Percentiles rank a stretch among this genome's conserved stretches.
Conservation (phyloP, 2,329 filamentous ascomycete species). For the Emergomyces africanus region DNA sequence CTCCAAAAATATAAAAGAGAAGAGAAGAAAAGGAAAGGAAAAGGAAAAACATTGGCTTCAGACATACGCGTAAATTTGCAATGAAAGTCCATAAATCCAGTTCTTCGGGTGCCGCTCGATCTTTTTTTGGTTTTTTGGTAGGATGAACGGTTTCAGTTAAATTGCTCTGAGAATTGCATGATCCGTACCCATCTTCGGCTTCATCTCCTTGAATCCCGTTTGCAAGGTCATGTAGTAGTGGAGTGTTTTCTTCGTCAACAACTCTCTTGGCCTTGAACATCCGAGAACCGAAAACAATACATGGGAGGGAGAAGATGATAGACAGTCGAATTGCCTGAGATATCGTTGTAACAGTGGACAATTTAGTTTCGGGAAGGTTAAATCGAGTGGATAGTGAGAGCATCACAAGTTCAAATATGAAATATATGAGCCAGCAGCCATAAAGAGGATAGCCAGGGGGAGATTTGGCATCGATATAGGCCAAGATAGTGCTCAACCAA, state of each 20-base stretch:
- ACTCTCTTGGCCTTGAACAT: conserved; percentile 2
- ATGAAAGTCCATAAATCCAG: background rate
- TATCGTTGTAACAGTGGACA: conserved; percentile 11
- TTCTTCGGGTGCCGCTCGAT: background rate
- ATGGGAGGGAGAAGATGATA: conserved; percentile 10
- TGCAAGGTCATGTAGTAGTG: conserved; percentile 11
- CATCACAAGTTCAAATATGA: conserved; percentile 43
- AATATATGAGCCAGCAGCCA: conserved; percentile 48
- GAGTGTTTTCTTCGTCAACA: conserved; percentile 13
- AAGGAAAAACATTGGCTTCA: background rate
- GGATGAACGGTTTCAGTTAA: background rate
- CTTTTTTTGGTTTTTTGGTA: background rate
- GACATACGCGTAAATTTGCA: background rate
- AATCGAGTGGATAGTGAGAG: conserved; percentile 26
- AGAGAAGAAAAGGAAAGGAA: no score
- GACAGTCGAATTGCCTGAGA: conserved; percentile 10
- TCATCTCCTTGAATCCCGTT: conserved; percentile 12
- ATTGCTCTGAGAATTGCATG: conserved; percentile 9
- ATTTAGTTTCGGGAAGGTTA: conserved; percentile 12
- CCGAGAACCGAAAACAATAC: conserved; percentile 6
- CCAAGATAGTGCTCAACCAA: conserved; percentile 49
- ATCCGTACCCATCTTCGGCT: conserved; percentile 18
- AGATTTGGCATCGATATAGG: conserved; percentile 38
- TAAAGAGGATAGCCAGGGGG: conserved; percentile 51
- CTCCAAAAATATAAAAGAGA: background rate